Evolutionary conservation across 331 rosid genomes (phyloP).

Genomic region (Quercus lobata): DNA sequence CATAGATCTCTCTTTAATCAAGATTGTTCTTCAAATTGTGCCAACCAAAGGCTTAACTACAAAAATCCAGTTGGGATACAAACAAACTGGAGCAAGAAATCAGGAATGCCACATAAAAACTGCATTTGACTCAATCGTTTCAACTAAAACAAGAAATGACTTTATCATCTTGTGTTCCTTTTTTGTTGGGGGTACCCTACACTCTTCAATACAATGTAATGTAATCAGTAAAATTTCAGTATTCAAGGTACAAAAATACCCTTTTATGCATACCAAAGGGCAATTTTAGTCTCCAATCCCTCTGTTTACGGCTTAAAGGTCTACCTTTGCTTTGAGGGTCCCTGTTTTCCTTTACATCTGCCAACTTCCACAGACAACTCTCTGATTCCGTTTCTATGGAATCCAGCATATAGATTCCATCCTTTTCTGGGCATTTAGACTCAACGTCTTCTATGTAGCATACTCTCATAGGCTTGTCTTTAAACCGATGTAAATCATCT

Average conservation of each 20-base stretch:
- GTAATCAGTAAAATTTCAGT: constrained; percentile 19
- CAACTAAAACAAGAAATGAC: neutral
- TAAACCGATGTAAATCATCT: constrained; percentile 68
- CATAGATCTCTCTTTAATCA: too few relatives aligned
- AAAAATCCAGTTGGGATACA: too few relatives aligned
- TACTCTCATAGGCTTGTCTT: constrained; percentile 74
- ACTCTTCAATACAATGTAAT: neutral
- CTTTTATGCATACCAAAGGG: constrained; percentile 57
- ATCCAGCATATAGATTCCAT: constrained; percentile 60
- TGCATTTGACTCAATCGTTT: neutral
- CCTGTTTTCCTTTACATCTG: constrained; percentile 75
- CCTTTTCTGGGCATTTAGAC: constrained; percentile 41
- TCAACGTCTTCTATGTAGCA: constrained; percentile 44
- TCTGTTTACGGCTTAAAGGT: constrained; percentile 76
- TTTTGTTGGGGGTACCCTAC: too few relatives aligned
- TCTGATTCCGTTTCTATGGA: constrained; percentile 50
- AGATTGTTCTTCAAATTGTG: too few relatives aligned
- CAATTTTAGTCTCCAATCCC: constrained; percentile 84
- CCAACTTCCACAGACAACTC: constrained; percentile 84
- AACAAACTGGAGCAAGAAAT: too few relatives aligned
- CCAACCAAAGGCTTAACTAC: too few relatives aligned
- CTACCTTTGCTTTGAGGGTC: constrained; percentile 71
- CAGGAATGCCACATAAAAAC: neutral
- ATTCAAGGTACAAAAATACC: constrained; percentile 64
- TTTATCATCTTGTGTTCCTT: constrained; percentile 15